Percentiles rank a stretch among this genome's conserved stretches.
Evolutionary conservation across 805 yeast species (phyloP).

Genomic region (Yarrowia bubula): DNA sequence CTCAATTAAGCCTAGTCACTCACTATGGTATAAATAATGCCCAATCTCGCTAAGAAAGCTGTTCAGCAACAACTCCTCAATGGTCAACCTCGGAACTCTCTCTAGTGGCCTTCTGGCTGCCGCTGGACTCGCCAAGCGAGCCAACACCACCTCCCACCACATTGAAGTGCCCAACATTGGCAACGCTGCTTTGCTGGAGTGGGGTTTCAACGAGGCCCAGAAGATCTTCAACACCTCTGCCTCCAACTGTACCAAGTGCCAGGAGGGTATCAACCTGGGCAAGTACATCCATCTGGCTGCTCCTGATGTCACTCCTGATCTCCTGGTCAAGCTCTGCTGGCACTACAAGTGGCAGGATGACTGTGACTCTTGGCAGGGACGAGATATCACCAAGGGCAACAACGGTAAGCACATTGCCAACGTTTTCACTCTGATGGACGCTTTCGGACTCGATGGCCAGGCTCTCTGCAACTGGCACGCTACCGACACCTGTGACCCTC

Average conservation of each 20-base stretch:
- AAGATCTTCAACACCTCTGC: slow-evolving; percentile 7
- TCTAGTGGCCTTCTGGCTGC: slow-evolving; percentile 1
- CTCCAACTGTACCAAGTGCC: slow-evolving; percentile 9
- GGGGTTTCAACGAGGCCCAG: slow-evolving; percentile 15
- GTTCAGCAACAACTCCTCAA: too few species aligned
- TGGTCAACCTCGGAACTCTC: neutral
- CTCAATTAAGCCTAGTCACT: too few species aligned
- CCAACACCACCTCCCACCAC: neutral
- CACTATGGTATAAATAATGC: too few species aligned
- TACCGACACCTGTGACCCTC: neutral
- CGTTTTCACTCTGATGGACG: slow-evolving; percentile 52
- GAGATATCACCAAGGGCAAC: slow-evolving; percentile 8
- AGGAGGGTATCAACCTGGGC: slow-evolving; percentile 9
- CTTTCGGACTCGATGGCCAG: slow-evolving; percentile 54
- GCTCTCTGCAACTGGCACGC: slow-evolving; percentile 51
- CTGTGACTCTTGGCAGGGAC: slow-evolving; percentile 13
- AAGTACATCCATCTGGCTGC: slow-evolving; percentile 4
- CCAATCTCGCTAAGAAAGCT: too few species aligned
- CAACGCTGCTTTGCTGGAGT: neutral
- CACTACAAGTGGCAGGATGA: slow-evolving; percentile 14
- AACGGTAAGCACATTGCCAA: slow-evolving; percentile 44
- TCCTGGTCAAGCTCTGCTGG: slow-evolving; percentile 12
- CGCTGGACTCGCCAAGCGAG: slow-evolving; percentile 3
- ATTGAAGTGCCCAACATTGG: neutral
- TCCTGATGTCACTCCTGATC: neutral